Base-by-base conservation (phyloP, 345 rosid species). In the Salix viminalis region DNA sequence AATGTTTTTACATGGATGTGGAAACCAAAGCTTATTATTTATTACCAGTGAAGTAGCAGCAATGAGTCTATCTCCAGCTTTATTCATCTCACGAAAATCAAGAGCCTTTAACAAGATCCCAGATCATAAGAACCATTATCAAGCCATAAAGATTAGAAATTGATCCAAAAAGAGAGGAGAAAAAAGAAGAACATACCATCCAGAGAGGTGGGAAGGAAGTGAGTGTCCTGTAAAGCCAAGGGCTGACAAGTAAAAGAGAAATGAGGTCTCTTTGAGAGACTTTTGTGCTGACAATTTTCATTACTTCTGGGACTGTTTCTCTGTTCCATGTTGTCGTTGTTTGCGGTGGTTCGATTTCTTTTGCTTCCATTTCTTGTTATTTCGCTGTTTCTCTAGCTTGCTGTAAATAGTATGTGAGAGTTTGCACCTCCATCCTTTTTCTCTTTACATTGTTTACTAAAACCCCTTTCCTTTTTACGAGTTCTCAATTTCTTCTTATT, bases 21-120 rank as follows among this genome's bases (percentile, higher is more conserved):
- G 50, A 46, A 46, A 46, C 23, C 4, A 66, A 7, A 28, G 69
- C 12, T 6, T 0, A 6, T 12, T 3, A 16, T 1, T 11, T 70
- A 71, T 54, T 68, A 95, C 99, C 93, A 91, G 84, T 34, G 97
- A 89, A 73, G 90, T 88, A 79, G 97, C 94, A 70, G 91, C 81
- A 67, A 89, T 9, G 72, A 95, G 91, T 67, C 97, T 85, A 67
- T 83, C 85, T 64, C 99, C 97, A 68, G 94, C 94, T 76, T 79
- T 84, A 50, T 81, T 82, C 93, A 82, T 88, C 90, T 95, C 99
- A 5, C 89, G 92, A 83, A 93, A 75, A 82, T 95, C 90, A 65
- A 95, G 87, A 66, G 67, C 85, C 99, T 94, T 82, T 66, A 76
- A 79, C 30, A 75, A 65, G 60, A 71, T 75, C 65, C 82, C 77